A percentile compares a stretch with the other conserved stretches of the same genome.
Conservation (phyloP, 2,329 filamentous ascomycete genomes). For the Fusarium compactum region DNA sequence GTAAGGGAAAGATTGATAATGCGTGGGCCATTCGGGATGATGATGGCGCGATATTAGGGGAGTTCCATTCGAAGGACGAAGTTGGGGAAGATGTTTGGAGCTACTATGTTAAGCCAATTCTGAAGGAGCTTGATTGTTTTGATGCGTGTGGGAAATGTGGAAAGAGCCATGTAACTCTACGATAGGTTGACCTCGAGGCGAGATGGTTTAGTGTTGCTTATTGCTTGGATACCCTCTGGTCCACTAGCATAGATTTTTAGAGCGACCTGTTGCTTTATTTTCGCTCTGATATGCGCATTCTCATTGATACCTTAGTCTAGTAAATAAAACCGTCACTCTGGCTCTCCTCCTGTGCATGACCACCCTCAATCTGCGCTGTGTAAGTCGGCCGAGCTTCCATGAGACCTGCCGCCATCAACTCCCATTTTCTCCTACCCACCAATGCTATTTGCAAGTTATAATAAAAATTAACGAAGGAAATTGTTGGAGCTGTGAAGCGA, state of each 20-base stretch:
- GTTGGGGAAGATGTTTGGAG: background rate
- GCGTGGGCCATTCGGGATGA: background rate
- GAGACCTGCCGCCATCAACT: no score
- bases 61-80: background rate
- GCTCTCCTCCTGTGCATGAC: no score
- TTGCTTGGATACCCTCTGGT: background rate
- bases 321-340: no score
- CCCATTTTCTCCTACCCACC: no score
- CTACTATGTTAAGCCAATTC: background rate
- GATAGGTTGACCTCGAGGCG: background rate
- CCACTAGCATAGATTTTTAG: no score
- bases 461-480: no score
- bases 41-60: background rate
- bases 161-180: background rate
- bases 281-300: no score
- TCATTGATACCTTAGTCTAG: no score
- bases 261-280: fast-evolving
- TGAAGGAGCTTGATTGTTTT: background rate
- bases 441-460: no score
- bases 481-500: no score
- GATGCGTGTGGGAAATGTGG: background rate
- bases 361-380: no score
- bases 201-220: background rate
- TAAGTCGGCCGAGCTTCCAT: no score
- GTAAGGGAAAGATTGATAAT: background rate